These are phyloP conservation scores for sweet orange (Citrus sinensis) DNA, from an alignment of 345 rosid species.

Conservation along the genomic window DNA sequence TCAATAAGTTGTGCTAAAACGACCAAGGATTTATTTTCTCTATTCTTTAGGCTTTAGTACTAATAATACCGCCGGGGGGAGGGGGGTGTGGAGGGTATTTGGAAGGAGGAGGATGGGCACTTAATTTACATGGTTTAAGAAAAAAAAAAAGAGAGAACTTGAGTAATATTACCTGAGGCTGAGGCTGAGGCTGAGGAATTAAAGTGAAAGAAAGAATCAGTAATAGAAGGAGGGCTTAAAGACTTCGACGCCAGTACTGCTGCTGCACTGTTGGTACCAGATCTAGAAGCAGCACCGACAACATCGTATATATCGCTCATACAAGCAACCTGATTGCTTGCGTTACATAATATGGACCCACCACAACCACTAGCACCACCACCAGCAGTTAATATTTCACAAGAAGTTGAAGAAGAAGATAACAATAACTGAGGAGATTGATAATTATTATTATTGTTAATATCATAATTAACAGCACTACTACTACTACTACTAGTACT, in stretches of 20 bases:
- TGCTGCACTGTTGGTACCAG: constrained; percentile 15
- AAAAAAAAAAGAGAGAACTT: constrained; percentile 23
- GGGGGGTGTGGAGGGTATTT: no score
- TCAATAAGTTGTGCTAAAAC: no score
- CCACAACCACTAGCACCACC: constrained; percentile 15
- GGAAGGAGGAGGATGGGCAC: neutral
- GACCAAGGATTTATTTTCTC: neutral
- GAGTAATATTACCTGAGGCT: constrained; percentile 23
- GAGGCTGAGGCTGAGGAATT: constrained; percentile 19
- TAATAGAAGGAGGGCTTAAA: constrained; percentile 4
- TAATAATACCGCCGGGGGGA: no score
- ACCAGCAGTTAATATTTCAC: neutral
- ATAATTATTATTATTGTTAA: constrained; percentile 20
- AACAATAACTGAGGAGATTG: constrained; percentile 21
- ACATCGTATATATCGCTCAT: constrained; percentile 41
- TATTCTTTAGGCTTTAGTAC: no score
- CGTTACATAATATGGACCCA: constrained; percentile 40
- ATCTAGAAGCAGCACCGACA: constrained; percentile 26
- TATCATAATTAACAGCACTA: constrained; percentile 11
- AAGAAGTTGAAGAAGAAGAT: constrained; percentile 19
- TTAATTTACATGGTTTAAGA: neutral
- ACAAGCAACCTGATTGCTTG: constrained; percentile 39
- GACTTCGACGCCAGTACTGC: constrained; percentile 22
- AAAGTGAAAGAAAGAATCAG: constrained; percentile 35
- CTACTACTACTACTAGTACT: neutral